A percentile compares a stretch with the other conserved stretches of the same genome.
Evolutionary conservation across 768 basidiomycete species (phyloP).

Genomic region (Rhodosporidiobolus sp.): DNA sequence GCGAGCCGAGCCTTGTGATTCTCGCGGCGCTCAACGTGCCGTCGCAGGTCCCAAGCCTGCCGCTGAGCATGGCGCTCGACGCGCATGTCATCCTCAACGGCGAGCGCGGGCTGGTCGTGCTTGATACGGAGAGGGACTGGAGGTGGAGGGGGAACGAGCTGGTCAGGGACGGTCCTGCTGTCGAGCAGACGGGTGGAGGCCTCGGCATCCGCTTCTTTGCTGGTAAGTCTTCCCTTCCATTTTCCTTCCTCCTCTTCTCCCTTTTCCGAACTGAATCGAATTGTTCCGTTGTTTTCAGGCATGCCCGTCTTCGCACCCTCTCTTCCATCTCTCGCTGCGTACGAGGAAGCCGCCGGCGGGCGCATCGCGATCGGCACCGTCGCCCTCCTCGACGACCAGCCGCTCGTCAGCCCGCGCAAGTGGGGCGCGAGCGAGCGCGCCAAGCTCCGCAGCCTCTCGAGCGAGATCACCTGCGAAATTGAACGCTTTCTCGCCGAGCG

Average conservation of each 20-base stretch:
- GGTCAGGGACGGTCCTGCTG: background rate
- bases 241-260: too few relatives aligned
- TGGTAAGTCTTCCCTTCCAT: background rate
- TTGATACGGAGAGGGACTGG: conserved; percentile 33
- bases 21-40: conserved; percentile 13
- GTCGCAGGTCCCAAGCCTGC: background rate
- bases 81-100: conserved; percentile 32
- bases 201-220: conserved; percentile 27
- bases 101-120: conserved; percentile 17
- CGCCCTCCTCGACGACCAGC: conserved; percentile 17
- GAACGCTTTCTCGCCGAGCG: conserved; percentile 20
- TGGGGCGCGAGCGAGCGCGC: conserved; percentile 10
- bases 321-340: conserved; percentile 4
- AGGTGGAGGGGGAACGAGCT: conserved; percentile 24
- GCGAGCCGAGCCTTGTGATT: background rate
- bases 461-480: conserved; percentile 22
- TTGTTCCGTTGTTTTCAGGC: background rate
- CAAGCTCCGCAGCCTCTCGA: conserved; percentile 15
- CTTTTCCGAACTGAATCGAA: background rate
- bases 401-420: background rate
- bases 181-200: background rate
- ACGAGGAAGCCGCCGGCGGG: conserved; percentile 27
- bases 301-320: conserved; percentile 35
- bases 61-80: conserved; percentile 18
- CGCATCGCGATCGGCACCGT: conserved; percentile 28